Base-by-base conservation (phyloP, 1,284 basidiomycete genomes). In the Leccinum huronense region DNA sequence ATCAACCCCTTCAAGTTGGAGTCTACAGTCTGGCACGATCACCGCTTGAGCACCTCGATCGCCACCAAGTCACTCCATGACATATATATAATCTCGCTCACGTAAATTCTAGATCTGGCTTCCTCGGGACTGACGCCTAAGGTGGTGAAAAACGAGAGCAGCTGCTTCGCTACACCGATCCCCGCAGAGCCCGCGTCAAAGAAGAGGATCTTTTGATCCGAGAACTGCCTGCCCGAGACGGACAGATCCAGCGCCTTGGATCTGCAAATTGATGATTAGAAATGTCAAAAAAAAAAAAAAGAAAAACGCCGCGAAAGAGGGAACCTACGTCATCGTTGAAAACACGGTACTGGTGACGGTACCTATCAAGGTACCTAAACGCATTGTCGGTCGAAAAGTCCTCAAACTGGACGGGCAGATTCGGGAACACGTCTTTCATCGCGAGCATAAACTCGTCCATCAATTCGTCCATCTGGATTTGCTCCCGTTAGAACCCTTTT, bases 401-500 rank as follows among this genome's bases (percentile, higher is more conserved):
- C 71, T 94, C 92, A 71, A 93, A 94, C 70, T 94, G 92, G 33
- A 94, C 84, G 68, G 93, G 82, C 62, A 90, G 80, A 65, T 87
- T 80, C 11, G 93, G 93, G 77, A 90, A 90, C 58, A 85, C 82
- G 51, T 84, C 80, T 55, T 79, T 77, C 79, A 89, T 87, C 11
- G 89, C 88, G 4, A 79, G 76, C 90, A 94, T 93, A 74, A 94
- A 93, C 70, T 90, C 88, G 66, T 90, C 86, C 85, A 94, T 88
- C 75, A 94, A 93, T 65, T 80, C 86, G 62, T 85, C 83, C 82
- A 89, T 88, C 82, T 90, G n/a, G 48, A 51, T 51, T 27, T 1
- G 3, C 2, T 9, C 14, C 19, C 4, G 42, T 73, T 33, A 66
- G 30, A 19, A 55, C 45, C 45, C 19, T 48, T 11, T 48, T 19